These are phyloP conservation scores for Xerocomus amazonicus DNA, from an alignment of 1,284 basidiomycete genomes.

Conservation along the genomic window DNA sequence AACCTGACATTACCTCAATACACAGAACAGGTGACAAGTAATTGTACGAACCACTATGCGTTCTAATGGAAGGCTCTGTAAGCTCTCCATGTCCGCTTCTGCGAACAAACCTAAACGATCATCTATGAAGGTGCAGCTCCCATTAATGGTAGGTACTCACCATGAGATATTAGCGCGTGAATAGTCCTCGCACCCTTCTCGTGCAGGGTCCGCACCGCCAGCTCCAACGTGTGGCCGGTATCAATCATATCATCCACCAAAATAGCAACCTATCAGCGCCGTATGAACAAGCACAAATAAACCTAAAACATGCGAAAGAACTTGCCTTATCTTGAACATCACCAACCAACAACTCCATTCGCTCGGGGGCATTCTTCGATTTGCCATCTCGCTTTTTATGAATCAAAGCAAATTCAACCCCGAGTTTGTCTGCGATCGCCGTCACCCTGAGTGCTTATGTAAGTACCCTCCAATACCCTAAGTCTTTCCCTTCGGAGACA, in stretches of 20 bases:
- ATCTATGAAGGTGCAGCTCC: slow-evolving; percentile 1
- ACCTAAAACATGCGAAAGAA: slow-evolving; percentile 8
- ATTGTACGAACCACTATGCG: slow-evolving; percentile 79
- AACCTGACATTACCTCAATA: slow-evolving; percentile 39
- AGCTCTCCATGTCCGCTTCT: slow-evolving; percentile 74
- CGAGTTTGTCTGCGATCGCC: slow-evolving; percentile 92
- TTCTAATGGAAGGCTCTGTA: slow-evolving; percentile 80
- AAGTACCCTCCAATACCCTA: slow-evolving; percentile 4
- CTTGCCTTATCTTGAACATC: slow-evolving; percentile 87
- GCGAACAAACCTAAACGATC: slow-evolving; percentile 73
- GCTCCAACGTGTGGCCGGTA: slow-evolving; percentile 82
- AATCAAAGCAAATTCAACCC: slow-evolving; percentile 95
- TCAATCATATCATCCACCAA: slow-evolving; percentile 99
- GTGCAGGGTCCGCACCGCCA: slow-evolving; percentile 82
- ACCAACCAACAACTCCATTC: slow-evolving; percentile 96
- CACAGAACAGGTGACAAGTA: neutral
- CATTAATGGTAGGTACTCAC: slow-evolving; percentile 41
- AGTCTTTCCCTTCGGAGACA: neutral
- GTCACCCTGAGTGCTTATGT: slow-evolving; percentile 63
- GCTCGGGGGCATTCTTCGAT: slow-evolving; percentile 56
- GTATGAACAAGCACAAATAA: slow-evolving; percentile 2
- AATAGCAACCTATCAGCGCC: slow-evolving; percentile 68
- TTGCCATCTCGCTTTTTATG: slow-evolving; percentile 82
- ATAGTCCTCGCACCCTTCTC: slow-evolving; percentile 88
- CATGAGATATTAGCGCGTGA: slow-evolving; percentile 91